phyloP scores from a whole-genome alignment of 805 yeast species.

The Candida xiaguanensis region DNA sequence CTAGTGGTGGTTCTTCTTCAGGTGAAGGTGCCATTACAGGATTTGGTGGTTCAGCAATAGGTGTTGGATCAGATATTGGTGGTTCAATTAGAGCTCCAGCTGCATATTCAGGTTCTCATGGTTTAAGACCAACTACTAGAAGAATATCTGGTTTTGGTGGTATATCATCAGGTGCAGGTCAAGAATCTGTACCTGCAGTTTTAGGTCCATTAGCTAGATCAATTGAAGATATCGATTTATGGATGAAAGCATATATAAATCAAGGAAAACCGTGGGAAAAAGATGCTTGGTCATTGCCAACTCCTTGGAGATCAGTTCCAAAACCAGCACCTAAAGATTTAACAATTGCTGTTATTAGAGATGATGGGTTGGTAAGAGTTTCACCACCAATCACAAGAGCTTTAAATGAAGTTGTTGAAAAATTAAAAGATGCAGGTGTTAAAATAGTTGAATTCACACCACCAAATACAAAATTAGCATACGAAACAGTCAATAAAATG shows the following conservation, averaged over 20 bases:
- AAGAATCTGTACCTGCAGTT: slow-evolving; percentile 63
- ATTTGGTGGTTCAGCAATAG: slow-evolving; percentile 39
- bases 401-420: slow-evolving; percentile 49
- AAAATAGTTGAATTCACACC: slow-evolving; percentile 55
- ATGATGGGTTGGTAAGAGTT: slow-evolving; percentile 64
- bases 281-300: slow-evolving; percentile 46
- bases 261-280: slow-evolving; percentile 62
- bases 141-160: slow-evolving; percentile 33
- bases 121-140: slow-evolving; percentile 42
- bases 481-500: slow-evolving; percentile 53
- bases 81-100: slow-evolving; percentile 45
- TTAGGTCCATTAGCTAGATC: slow-evolving; percentile 67
- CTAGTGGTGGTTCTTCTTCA: slow-evolving; percentile 43
- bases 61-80: slow-evolving; percentile 43
- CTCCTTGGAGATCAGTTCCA: slow-evolving; percentile 51
- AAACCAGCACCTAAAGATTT: slow-evolving; percentile 39
- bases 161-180: slow-evolving; percentile 44
- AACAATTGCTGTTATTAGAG: slow-evolving; percentile 60
- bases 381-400: slow-evolving; percentile 63
- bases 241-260: slow-evolving; percentile 61
- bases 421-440: slow-evolving; percentile 57
- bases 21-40: slow-evolving; percentile 44
- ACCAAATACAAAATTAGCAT: slow-evolving; percentile 54
- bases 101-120: slow-evolving; percentile 39
- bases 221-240: slow-evolving; percentile 63